phyloP scores from a whole-genome alignment of 148 eudicot species.

The Tetragonia tetragonoides region DNA sequence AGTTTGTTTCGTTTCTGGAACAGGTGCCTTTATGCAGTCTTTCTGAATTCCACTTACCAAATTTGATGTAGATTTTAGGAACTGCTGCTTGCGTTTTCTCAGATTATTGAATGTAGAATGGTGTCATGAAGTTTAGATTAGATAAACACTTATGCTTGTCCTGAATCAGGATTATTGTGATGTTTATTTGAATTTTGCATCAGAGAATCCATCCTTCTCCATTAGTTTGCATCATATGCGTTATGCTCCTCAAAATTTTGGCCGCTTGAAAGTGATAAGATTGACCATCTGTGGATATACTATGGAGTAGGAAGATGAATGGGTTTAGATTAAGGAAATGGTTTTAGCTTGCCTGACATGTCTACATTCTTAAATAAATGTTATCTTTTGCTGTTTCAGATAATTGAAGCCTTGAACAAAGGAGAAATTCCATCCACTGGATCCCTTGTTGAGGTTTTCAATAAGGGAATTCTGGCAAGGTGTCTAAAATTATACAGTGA shows the following conservation, averaged over 20 bases:
- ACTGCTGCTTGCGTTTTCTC: background rate
- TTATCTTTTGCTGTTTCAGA: conserved; percentile 44
- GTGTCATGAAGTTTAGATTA: background rate
- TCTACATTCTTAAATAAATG: background rate
- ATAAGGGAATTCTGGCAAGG: conserved; percentile 81
- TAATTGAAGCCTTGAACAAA: conserved; percentile 94
- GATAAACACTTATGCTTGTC: background rate
- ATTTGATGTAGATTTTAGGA: background rate
- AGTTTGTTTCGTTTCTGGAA: conserved; percentile 83
- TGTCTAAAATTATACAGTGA: conserved; percentile 74
- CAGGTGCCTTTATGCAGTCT: conserved; percentile 51
- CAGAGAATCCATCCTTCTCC: background rate
- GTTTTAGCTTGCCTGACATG: background rate
- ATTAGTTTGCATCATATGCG: background rate
- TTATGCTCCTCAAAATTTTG: background rate
- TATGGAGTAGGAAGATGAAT: background rate
- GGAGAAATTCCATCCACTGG: conserved; percentile 99
- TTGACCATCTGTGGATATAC: background rate
- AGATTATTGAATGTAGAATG: too few relatives aligned
- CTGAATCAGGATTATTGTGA: background rate
- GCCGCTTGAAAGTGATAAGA: background rate
- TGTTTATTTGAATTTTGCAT: background rate
- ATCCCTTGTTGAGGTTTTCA: conserved; percentile 95
- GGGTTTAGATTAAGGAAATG: background rate
- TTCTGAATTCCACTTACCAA: background rate